These are phyloP conservation scores for Candida insectorum DNA, from an alignment of 805 yeast genomes.

Conservation along the genomic window DNA sequence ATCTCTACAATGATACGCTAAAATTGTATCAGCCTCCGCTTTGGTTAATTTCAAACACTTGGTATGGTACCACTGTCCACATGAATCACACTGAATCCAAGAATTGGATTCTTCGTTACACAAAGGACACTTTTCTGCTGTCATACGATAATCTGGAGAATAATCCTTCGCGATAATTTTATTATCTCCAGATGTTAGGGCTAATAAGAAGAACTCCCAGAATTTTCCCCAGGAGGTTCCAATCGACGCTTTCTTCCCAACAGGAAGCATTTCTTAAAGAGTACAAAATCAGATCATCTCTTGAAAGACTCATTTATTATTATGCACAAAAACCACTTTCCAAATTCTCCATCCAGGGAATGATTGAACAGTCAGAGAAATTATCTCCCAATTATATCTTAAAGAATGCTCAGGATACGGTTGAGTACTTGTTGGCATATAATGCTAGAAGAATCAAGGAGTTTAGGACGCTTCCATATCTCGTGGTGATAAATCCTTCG, in stretches of 20 bases:
- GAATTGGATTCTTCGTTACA: constrained; percentile 12
- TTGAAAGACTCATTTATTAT: constrained; percentile 57
- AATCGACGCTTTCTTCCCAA: too few species aligned
- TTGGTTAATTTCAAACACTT: constrained; percentile 41
- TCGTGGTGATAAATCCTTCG: constrained; percentile 82
- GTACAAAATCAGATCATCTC: constrained; percentile 53
- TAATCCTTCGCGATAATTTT: not conserved
- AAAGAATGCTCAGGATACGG: constrained; percentile 51
- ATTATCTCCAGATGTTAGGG: too few species aligned
- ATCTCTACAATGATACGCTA: constrained; percentile 51
- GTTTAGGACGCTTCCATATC: constrained; percentile 74
- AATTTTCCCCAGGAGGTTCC: too few species aligned
- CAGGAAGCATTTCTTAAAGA: constrained; percentile 45
- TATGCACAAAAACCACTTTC: constrained; percentile 54
- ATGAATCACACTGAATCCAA: constrained; percentile 60
- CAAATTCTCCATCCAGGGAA: constrained; percentile 47
- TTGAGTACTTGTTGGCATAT: constrained; percentile 52
- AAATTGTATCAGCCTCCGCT: constrained; percentile 35
- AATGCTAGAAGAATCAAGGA: constrained; percentile 71
- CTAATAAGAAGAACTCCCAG: too few species aligned
- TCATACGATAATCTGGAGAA: not conserved
- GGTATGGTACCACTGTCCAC: constrained; percentile 54
- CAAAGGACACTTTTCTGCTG: constrained; percentile 19
- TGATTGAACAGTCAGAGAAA: constrained; percentile 40
- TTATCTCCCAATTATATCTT: constrained; percentile 37